A percentile compares a stretch with the other conserved stretches of the same genome.
These are phyloP conservation scores for Candida awuae DNA, from an alignment of 805 yeast species.

Conservation along the genomic window DNA sequence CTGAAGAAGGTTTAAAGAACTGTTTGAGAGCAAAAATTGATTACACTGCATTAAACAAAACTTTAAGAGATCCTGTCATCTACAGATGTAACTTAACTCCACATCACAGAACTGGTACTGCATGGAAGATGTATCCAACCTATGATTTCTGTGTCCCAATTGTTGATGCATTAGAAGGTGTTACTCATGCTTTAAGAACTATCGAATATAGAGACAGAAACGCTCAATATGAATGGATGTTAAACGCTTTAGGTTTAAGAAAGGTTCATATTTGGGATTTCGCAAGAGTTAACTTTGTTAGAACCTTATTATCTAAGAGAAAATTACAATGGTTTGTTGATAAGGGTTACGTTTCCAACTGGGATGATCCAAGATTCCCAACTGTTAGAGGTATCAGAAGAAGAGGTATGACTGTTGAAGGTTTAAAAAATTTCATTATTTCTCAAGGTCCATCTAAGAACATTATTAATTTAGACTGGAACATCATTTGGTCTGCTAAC, in stretches of 20 bases:
- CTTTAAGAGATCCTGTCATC: slow-evolving; percentile 95
- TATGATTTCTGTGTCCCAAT: slow-evolving; percentile 98
- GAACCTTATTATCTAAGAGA: slow-evolving; percentile 93
- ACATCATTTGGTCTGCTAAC: slow-evolving; percentile 93
- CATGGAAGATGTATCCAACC: slow-evolving; percentile 96
- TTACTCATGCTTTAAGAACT: slow-evolving; percentile 95
- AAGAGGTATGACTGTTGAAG: slow-evolving; percentile 99
- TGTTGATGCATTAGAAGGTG: slow-evolving; percentile 93
- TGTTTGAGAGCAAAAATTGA: slow-evolving; percentile 97
- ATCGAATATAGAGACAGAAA: slow-evolving; percentile 98
- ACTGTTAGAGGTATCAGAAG: slow-evolving; percentile 98
- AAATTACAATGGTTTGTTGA: slow-evolving; percentile 99
- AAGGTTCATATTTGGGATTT: slow-evolving; percentile 97
- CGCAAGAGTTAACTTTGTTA: slow-evolving; percentile 91
- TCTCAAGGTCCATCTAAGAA: slow-evolving; percentile 98
- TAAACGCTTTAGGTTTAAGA: slow-evolving; percentile 71
- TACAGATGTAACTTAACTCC: slow-evolving; percentile 97
- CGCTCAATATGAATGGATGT: slow-evolving; percentile 96
- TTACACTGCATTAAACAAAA: slow-evolving; percentile 83
- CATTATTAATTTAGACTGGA: slow-evolving; percentile 96
- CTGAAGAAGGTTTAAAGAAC: slow-evolving; percentile 85
- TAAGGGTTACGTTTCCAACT: slow-evolving; percentile 73
- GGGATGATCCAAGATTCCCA: slow-evolving; percentile 99
- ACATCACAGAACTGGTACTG: slow-evolving; percentile 89
- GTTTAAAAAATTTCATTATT: slow-evolving; percentile 84